Conservation (phyloP, 2,329 filamentous ascomycete genomes). For the Penicillium sp. region DNA sequence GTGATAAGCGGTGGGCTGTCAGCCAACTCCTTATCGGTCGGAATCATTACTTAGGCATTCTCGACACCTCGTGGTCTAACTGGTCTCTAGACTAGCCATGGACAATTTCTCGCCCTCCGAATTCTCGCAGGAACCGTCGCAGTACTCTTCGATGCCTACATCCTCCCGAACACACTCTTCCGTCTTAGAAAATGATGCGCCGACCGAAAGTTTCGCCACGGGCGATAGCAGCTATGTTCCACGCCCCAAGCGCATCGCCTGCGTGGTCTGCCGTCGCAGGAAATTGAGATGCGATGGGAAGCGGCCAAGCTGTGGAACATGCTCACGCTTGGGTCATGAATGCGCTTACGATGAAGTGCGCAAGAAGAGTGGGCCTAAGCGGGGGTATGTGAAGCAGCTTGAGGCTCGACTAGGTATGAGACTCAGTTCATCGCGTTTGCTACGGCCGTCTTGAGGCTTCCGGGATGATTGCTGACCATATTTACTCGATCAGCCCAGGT, state of each 20-base stretch:
- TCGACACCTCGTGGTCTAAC: not conserved
- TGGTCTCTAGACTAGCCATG: constrained; percentile 15
- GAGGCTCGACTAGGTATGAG: constrained; percentile 85
- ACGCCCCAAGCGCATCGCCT: constrained; percentile 90
- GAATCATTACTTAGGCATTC: constrained; percentile 7
- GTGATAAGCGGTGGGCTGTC: constrained; percentile 11
- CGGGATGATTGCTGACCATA: not conserved
- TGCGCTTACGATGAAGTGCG: constrained; percentile 91
- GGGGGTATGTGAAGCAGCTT: constrained; percentile 90
- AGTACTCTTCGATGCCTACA: constrained; percentile 29
- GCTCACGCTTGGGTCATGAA: constrained; percentile 78
- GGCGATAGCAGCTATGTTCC: constrained; percentile 61
- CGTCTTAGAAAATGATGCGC: constrained; percentile 18
- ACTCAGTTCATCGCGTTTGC: not conserved
- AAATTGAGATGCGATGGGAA: constrained; percentile 88
- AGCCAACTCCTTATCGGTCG: constrained; percentile 9
- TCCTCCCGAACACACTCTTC: constrained; percentile 14
- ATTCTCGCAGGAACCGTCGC: constrained; percentile 14
- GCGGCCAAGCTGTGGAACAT: constrained; percentile 84
- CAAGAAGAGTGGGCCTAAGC: constrained; percentile 91
- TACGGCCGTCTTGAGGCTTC: not conserved
- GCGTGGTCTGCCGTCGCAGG: constrained; percentile 87
- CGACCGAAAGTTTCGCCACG: constrained; percentile 39
- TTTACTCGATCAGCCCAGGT: constrained; percentile 69
- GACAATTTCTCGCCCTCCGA: constrained; percentile 16